Conservation (phyloP, 139 green algal species). For the Desmodesmus armatus region DNA sequence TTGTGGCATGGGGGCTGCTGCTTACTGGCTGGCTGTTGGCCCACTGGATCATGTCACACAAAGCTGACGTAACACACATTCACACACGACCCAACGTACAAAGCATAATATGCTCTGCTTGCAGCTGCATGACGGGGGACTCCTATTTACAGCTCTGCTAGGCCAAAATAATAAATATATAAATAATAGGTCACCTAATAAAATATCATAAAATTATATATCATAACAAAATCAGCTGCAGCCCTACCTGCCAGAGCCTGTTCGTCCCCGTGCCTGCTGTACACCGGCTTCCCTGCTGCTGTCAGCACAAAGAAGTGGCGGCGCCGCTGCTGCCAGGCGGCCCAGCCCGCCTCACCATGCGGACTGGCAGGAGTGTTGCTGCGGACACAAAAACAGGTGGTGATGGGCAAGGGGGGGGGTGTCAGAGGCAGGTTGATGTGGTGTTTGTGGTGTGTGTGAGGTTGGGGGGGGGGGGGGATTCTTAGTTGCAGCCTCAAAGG, state of each 20-base stretch:
- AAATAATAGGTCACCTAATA: neutral
- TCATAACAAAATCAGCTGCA: neutral
- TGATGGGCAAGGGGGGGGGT: neutral
- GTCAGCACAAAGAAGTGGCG: conserved; percentile 86
- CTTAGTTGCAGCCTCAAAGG: too few relatives aligned
- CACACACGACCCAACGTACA: too few relatives aligned
- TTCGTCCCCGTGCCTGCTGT: conserved; percentile 75
- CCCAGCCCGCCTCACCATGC: conserved; percentile 30
- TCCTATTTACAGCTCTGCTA: neutral
- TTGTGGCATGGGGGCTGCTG: too few relatives aligned
- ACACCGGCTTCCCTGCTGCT: conserved; percentile 84
- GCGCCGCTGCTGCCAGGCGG: conserved; percentile 41
- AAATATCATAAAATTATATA: too few relatives aligned
- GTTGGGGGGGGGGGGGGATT: neutral
- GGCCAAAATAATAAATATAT: neutral
- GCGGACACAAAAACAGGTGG: neutral
- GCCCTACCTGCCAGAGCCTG: conserved; percentile 61
- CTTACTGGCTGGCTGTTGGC: too few relatives aligned
- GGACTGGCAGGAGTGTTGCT: conserved; percentile 13
- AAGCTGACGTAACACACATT: too few relatives aligned
- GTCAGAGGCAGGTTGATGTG: neutral
- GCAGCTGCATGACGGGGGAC: neutral
- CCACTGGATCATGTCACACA: too few relatives aligned
- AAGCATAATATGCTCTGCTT: too few relatives aligned
- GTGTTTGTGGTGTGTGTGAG: neutral